These are phyloP conservation scores for Serendipita sp. DNA, from an alignment of 768 basidiomycete genomes.

Conservation along the genomic window DNA sequence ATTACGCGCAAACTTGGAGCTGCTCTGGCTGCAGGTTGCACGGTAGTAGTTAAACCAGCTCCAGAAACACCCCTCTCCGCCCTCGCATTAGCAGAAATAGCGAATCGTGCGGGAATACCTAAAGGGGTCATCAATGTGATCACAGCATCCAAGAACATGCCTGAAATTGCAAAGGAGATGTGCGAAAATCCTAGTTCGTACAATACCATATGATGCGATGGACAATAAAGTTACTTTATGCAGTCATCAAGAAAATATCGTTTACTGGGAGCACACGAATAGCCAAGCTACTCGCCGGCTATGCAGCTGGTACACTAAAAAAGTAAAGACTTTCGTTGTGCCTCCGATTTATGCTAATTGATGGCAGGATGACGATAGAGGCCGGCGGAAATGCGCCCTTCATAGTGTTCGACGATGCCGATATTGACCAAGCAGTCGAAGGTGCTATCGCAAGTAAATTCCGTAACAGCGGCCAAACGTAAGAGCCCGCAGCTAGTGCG, in stretches of 20 bases:
- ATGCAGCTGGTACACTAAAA: constrained; percentile 64
- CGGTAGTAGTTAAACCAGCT: constrained; percentile 85
- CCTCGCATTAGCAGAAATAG: constrained; percentile 83
- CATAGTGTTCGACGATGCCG: constrained; percentile 93
- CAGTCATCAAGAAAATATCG: constrained; percentile 62
- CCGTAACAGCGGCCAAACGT: constrained; percentile 62
- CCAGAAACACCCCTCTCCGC: constrained; percentile 89
- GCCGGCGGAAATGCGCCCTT: constrained; percentile 92
- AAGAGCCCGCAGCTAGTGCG: constrained; percentile 15
- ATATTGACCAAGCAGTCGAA: constrained; percentile 80
- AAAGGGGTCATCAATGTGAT: constrained; percentile 91
- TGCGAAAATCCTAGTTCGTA: constrained; percentile 52
- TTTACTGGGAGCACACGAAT: constrained; percentile 83
- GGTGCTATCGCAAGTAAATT: constrained; percentile 67
- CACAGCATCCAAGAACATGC: constrained; percentile 69
- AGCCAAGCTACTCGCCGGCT: constrained; percentile 54
- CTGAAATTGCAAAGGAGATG: constrained; percentile 84
- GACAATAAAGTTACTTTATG: not conserved
- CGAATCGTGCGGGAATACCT: constrained; percentile 78
- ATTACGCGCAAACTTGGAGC: constrained; percentile 75
- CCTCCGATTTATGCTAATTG: not conserved
- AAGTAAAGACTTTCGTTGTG: constrained; percentile 34
- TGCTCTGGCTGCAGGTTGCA: constrained; percentile 92
- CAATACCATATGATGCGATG: no score
- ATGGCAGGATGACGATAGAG: constrained; percentile 47